Evolutionary conservation across 2,329 filamentous ascomycete genomes (phyloP), one percentile per base, ranked within the genome.

Genomic region (Cladosporium sp.): DNA sequence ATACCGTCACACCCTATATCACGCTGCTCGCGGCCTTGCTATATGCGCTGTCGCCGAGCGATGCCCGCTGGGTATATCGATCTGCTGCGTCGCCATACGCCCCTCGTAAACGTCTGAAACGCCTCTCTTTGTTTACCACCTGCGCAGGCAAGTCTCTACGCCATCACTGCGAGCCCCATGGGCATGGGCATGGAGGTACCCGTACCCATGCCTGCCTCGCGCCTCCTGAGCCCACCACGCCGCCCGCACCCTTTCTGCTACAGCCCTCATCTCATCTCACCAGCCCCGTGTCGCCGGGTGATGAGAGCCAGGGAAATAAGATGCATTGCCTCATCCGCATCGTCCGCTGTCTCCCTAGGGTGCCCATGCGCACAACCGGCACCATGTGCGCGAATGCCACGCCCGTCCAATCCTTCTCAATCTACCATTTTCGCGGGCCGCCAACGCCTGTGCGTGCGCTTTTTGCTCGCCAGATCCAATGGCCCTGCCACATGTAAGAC

Each of bases 61-160:
- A 50, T 39, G 34, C 14, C 34, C 49, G 20, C 15, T 5, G 22
- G 30, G 28, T 8, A 51, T 51, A 51, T 12, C 49, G 42, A 56
- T 56, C 54, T 28, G n/a, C 54, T 49, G 1, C 22, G 54, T 56
- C 17, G 42, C 54, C 7, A 47, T 17, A 37, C 19, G 42, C 54
- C 54, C 54, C 54, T 56, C 54, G 54, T 19, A 49, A 56, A 56
- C 42, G 54, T 25, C 54, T 55, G 19, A 43, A 55, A 56, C 54
- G 34, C 20, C 42, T 38, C 39, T 37, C 39, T 42, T 30, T 55
- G 39, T 56, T 47, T 47, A 15, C 54, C 39, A 55, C 52, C 40
- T 47, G 52, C 40, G 39, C 25, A 55, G 34, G 28, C 39, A 19
- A 45, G 52, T 55, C 52, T 55, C 30, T 38, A 22, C 17, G 25